Base-by-base conservation (phyloP, 805 yeast species). In the Cyberlindnera japonica region DNA sequence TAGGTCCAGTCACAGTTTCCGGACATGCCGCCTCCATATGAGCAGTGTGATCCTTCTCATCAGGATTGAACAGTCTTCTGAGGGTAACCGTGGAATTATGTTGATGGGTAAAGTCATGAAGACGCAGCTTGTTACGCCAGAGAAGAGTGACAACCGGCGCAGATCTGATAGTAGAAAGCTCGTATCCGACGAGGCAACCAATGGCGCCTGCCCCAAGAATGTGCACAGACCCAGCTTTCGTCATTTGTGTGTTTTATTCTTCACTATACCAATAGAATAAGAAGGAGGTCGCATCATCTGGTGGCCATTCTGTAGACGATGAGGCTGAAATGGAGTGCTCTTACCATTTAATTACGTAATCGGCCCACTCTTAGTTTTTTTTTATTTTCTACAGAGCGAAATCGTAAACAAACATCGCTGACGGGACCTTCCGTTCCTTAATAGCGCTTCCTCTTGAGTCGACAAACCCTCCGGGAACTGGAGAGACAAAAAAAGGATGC, bases 131-230 rank as follows among this genome's bases (percentile, higher is more conserved):
- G 33, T 50, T 50, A 33, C 61, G 45, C 43, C 57, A 50, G 4
- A 57, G 29, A 1, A 57, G 44, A 2, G 48, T 44, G 10, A 53
- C 41, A 0, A 33, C 30, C 6, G 61, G 57, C 4, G 47, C 38
- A 12, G 43, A 32, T 6, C 38, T 14, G n/a, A 53, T 14, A 1
- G 50, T 41, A 4, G 58, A 42, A 7, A 57, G 49, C 30, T 55
- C 59, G 22, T 34, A 46, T 5, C 53, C 57, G 2, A 57, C 50
- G 10, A 57, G 48, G 5, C 53, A 51, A 9, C 61, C 61, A n/a
- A 57, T 54, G 21, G 59, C 52, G 1, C 61, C 61, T 1, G 44
- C 57, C 5, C 61, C 61, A 1, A 57, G 44, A 19, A 57, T 44
- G 26, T 57, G 50, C 3, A 57, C 30, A 14, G 41, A 29, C 8